phyloP scores from a whole-genome alignment of 2,329 filamentous ascomycete species.

The Trichoderma simmonsii region DNA sequence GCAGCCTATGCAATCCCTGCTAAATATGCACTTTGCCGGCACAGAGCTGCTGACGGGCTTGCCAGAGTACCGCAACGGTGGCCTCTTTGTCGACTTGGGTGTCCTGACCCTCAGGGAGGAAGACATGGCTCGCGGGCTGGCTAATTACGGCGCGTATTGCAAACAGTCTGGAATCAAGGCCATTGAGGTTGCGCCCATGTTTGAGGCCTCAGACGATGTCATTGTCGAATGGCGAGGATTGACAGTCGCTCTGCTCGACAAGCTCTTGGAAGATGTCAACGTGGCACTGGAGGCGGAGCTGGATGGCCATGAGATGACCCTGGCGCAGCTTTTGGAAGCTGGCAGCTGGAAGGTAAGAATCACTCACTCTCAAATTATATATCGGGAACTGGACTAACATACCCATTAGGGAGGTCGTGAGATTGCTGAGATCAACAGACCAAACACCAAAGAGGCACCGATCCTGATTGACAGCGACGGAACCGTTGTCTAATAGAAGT shows the following conservation, averaged over 20 bases:
- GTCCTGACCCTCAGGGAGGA: slow-evolving; percentile 71
- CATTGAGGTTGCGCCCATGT: slow-evolving; percentile 55
- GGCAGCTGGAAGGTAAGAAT: slow-evolving; percentile 90
- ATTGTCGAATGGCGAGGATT: slow-evolving; percentile 65
- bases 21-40: slow-evolving; percentile 77
- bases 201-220: slow-evolving; percentile 57
- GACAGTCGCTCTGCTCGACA: slow-evolving; percentile 59
- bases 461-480: slow-evolving; percentile 96
- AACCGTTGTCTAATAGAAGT: slow-evolving; percentile 72
- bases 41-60: slow-evolving; percentile 80
- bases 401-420: slow-evolving; percentile 74
- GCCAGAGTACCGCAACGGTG: slow-evolving; percentile 90
- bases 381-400: neutral
- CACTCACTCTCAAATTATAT: neutral
- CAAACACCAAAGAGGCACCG: slow-evolving; percentile 93
- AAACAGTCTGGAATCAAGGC: slow-evolving; percentile 65
- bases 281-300: slow-evolving; percentile 64
- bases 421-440: slow-evolving; percentile 89
- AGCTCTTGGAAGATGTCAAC: slow-evolving; percentile 50
- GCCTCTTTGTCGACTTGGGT: slow-evolving; percentile 80
- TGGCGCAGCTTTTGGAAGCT: slow-evolving; percentile 90
- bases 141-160: slow-evolving; percentile 62
- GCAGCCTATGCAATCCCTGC: slow-evolving; percentile 80
- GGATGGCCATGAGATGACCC: slow-evolving; percentile 65
- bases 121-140: slow-evolving; percentile 68